phyloP scores from a whole-genome alignment of 1,284 basidiomycete species.

The Sphagnurus paluster region DNA sequence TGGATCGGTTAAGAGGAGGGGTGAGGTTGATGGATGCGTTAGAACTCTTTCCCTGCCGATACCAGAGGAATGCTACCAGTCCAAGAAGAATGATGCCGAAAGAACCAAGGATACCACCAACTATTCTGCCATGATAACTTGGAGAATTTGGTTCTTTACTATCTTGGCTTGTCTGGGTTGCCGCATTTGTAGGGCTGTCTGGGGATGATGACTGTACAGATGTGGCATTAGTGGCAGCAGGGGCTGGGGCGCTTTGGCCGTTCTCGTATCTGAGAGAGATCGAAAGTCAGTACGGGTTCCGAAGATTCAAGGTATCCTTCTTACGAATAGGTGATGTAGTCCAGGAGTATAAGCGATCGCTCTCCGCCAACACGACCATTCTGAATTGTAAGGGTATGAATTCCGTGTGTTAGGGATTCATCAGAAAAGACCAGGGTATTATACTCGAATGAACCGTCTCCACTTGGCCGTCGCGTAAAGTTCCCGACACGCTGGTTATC shows the following conservation, averaged over 20 bases:
- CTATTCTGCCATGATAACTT: slow-evolving; percentile 21
- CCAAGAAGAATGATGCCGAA: slow-evolving; percentile 24
- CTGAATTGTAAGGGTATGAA: slow-evolving; percentile 34
- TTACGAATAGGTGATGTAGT: slow-evolving; percentile 36
- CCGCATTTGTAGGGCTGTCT: neutral
- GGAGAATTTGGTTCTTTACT: neutral
- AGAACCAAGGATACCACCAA: slow-evolving; percentile 27
- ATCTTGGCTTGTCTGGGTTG: neutral
- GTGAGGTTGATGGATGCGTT: slow-evolving; percentile 5
- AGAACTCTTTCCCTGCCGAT: slow-evolving; percentile 20
- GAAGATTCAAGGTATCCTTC: slow-evolving; percentile 2
- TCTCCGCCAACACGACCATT: slow-evolving; percentile 26
- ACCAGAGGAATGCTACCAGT: slow-evolving; percentile 23
- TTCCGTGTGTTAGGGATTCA: slow-evolving; percentile 17
- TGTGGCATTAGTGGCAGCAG: neutral
- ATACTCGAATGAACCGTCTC: slow-evolving; percentile 14
- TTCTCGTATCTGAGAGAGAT: slow-evolving; percentile 17
- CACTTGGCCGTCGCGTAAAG: slow-evolving; percentile 16
- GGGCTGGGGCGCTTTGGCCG: neutral
- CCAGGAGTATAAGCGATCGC: slow-evolving; percentile 30
- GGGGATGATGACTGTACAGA: neutral
- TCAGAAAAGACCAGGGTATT: slow-evolving; percentile 26
- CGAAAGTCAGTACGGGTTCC: neutral
- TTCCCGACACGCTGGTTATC: slow-evolving; percentile 21
- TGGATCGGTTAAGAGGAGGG: neutral